Conservation (phyloP, 2,329 filamentous ascomycete species). For the Venturiaceae sp. region DNA sequence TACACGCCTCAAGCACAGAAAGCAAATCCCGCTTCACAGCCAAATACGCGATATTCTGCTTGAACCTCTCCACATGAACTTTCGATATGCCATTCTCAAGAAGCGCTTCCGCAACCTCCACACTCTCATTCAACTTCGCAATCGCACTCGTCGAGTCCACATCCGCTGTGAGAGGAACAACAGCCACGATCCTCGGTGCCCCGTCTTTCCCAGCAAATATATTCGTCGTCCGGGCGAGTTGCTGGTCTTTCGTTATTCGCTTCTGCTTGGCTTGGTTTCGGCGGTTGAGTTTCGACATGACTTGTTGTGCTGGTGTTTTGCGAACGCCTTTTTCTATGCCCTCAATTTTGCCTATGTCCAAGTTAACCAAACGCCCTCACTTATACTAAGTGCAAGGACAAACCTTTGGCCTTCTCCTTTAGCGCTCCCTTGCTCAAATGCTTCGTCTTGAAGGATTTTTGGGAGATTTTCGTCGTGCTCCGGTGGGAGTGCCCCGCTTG, state of each 20-base stretch:
- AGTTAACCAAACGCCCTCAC: not conserved
- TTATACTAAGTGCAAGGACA: conserved; percentile 12
- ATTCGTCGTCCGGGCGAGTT: conserved; percentile 67
- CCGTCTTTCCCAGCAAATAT: conserved; percentile 82
- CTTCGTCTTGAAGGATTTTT: conserved; percentile 89
- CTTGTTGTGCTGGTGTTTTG: conserved; percentile 87
- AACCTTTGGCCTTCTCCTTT: conserved; percentile 81
- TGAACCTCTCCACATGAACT: conserved; percentile 78
- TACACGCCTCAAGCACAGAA: conserved; percentile 72
- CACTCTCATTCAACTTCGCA: conserved; percentile 60
- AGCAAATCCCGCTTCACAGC: conserved; percentile 64
- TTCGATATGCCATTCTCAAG: conserved; percentile 39
- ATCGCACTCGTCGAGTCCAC: conserved; percentile 60
- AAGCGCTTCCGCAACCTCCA: conserved; percentile 57
- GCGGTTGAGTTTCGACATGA: conserved; percentile 95
- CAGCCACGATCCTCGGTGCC: conserved; percentile 77
- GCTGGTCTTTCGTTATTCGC: conserved; percentile 72
- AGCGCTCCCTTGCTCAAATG: conserved; percentile 82
- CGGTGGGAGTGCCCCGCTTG: conserved; percentile 67
- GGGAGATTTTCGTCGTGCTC: conserved; percentile 76
- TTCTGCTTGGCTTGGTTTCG: conserved; percentile 91
- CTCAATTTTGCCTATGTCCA: conserved; percentile 61
- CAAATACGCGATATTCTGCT: conserved; percentile 86
- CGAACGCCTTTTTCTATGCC: conserved; percentile 60
- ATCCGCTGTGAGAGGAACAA: conserved; percentile 73